A percentile compares a stretch with the other conserved stretches of the same genome.
Evolutionary conservation across 495 filamentous ascomycete species (phyloP).

Genomic region (Copromyces sp.): DNA sequence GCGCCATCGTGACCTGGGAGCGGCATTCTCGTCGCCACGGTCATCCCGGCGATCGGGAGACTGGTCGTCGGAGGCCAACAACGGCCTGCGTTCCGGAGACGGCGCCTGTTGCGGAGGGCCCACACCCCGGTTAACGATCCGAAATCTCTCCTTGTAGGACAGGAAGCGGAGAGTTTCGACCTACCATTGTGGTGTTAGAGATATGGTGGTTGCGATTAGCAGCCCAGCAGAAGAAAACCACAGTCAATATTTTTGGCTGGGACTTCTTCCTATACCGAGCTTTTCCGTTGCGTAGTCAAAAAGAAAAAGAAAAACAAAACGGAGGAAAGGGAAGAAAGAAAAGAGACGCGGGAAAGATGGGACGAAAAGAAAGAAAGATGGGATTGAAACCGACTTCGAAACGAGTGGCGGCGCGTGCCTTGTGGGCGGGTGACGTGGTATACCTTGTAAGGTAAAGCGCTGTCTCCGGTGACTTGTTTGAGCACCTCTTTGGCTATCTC

Average conservation of each 20-base stretch:
- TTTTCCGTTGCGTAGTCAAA: background rate
- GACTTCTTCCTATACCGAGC: background rate
- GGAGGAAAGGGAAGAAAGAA: background rate
- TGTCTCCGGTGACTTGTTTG: background rate
- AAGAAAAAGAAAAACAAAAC: background rate
- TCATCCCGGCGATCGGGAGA: conserved; percentile 14
- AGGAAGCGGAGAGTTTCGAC: background rate
- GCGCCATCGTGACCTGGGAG: conserved; percentile 19
- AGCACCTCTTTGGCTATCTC: background rate
- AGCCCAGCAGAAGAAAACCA: background rate
- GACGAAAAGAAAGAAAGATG: background rate
- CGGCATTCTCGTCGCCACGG: conserved; percentile 22
- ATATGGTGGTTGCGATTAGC: background rate
- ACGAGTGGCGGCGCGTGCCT: background rate
- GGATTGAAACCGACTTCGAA: background rate
- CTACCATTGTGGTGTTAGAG: conserved; percentile 7
- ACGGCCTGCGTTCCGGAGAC: conserved; percentile 21
- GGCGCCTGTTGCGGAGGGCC: conserved; percentile 1
- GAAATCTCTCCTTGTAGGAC: conserved; percentile 1
- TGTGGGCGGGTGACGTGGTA: background rate
- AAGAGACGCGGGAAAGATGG: background rate
- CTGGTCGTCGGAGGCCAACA: conserved; percentile 15
- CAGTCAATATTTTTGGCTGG: background rate
- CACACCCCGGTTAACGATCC: background rate
- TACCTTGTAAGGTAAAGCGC: background rate